Base-by-base conservation (phyloP, 2,329 filamentous ascomycete genomes). In the Ascochyta koolunga region DNA sequence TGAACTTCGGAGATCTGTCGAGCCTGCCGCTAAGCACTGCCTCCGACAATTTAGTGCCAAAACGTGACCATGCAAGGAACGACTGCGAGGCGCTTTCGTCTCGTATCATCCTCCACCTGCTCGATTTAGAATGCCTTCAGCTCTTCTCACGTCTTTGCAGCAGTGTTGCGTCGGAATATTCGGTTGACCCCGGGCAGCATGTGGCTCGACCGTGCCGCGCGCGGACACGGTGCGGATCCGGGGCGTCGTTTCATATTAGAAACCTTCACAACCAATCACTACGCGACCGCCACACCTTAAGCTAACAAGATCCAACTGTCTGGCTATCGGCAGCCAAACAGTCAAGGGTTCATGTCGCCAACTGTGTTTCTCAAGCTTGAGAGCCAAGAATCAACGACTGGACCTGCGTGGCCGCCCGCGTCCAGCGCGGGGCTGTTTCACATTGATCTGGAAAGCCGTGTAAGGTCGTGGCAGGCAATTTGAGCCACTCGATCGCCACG, bases 211-310 rank as follows among this genome's bases (percentile, higher is more conserved):
- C 42, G 43, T 53, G 42, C 38, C 43, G 43, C 51, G 38, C 24
- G 51, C 51, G 46, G 38, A 41, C 31, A 16, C 15, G 7, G 19
- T 13, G 35, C 35, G 16, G 51, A 50, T 54, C 51, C 16, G 35
- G 58, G 55, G 68, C 31, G 40, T 37, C 6, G 51, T 54, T 54
- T 54, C 45, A 54, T 18, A 41, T 65, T 66, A 58, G 56, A 66
- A 62, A 59, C 64, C 31, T 51, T 60, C 62, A 52, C 50, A 48
- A 48, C 73, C 73, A 75, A 75, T 75, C 60, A 62, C 46, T 70
- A 64, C 62, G 65, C 66, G 65, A 66, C 61, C 56, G 45, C 60
- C 55, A 59, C 59, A 58, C 58, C 47, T 58, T 58, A 45, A 57
- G 62, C 66, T 70, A 64, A 73, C 61, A 55, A 54, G 57, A 60